Evolutionary conservation across 148 eudicot species (phyloP).

Genomic region (Polygonum maritimum): DNA sequence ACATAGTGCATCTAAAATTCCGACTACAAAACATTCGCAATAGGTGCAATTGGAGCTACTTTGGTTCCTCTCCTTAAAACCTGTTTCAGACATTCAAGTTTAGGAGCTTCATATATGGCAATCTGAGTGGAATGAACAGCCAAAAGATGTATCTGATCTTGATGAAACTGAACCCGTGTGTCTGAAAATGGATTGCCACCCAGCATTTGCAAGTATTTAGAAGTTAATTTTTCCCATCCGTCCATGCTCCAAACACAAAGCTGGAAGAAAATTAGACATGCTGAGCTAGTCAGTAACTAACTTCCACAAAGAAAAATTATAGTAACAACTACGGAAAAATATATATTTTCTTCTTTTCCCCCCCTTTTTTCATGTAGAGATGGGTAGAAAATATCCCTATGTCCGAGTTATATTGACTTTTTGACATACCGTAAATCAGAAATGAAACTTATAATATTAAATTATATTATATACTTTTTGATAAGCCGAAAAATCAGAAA

Average conservation of each 20-base stretch:
- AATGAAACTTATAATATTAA: not conserved
- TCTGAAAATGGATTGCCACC: constrained; percentile 62
- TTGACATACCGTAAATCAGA: not conserved
- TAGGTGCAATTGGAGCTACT: too few relatives aligned
- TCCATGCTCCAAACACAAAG: constrained; percentile 80
- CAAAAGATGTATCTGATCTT: too few relatives aligned
- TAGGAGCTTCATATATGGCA: too few relatives aligned
- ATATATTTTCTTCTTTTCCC: not conserved
- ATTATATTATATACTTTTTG: too few relatives aligned
- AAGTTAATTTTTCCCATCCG: constrained; percentile 60
- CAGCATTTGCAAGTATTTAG: constrained; percentile 48
- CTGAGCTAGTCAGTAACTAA: not conserved
- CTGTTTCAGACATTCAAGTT: too few relatives aligned
- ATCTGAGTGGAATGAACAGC: too few relatives aligned
- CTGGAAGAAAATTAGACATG: constrained; percentile 22
- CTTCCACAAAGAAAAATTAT: not conserved
- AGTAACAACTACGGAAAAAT: not conserved
- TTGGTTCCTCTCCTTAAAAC: too few relatives aligned
- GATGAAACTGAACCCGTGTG: constrained; percentile 84
- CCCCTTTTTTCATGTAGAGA: too few relatives aligned
- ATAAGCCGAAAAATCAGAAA: too few relatives aligned
- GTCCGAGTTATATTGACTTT: not conserved
- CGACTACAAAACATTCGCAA: too few relatives aligned
- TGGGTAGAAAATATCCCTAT: not conserved
- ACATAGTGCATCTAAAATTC: too few relatives aligned